Percentiles rank a stretch among this genome's conserved stretches.
Evolutionary conservation across 495 filamentous ascomycete genomes (phyloP).

Genomic region (Corynascus novoguineensis): DNA sequence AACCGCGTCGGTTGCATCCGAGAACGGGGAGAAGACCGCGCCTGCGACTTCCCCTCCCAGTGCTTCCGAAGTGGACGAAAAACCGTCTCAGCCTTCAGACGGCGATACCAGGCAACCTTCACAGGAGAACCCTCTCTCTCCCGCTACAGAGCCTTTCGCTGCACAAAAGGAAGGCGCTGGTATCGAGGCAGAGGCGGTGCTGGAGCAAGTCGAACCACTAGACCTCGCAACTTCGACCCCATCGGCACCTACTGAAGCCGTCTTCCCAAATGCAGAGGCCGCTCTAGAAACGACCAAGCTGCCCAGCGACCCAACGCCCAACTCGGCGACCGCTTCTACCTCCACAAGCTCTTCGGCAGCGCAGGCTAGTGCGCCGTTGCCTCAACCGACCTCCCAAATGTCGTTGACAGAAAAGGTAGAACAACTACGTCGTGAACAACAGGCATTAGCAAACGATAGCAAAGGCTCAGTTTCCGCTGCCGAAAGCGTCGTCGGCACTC

Average conservation of each 20-base stretch:
- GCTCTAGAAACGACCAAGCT: slow-evolving; percentile 3
- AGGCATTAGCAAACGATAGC: slow-evolving; percentile 27
- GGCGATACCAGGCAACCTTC: slow-evolving; percentile 11
- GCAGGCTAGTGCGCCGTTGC: not conserved
- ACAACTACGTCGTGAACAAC: slow-evolving; percentile 41
- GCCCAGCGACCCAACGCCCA: slow-evolving; percentile 10
- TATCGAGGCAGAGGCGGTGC: slow-evolving; percentile 19
- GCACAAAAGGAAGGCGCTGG: slow-evolving; percentile 16
- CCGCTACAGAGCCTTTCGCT: slow-evolving; percentile 19
- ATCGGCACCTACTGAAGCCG: slow-evolving; percentile 15
- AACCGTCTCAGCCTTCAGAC: slow-evolving; percentile 20
- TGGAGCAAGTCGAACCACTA: slow-evolving; percentile 60
- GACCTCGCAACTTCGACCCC: slow-evolving; percentile 60
- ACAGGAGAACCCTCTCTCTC: slow-evolving; percentile 23
- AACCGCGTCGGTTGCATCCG: slow-evolving; percentile 39
- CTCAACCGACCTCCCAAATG: slow-evolving; percentile 12
- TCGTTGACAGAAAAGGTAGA: slow-evolving; percentile 48
- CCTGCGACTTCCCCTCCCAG: slow-evolving; percentile 31
- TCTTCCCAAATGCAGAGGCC: slow-evolving; percentile 13
- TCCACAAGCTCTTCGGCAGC: not conserved
- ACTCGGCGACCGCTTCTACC: slow-evolving; percentile 5
- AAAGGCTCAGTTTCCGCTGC: slow-evolving; percentile 14
- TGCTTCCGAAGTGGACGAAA: slow-evolving; percentile 28
- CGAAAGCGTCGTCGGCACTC: slow-evolving; percentile 13
- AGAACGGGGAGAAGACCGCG: slow-evolving; percentile 37